Conservation (phyloP, 163 green algal genomes). For the Scenedesmus sp. region DNA sequence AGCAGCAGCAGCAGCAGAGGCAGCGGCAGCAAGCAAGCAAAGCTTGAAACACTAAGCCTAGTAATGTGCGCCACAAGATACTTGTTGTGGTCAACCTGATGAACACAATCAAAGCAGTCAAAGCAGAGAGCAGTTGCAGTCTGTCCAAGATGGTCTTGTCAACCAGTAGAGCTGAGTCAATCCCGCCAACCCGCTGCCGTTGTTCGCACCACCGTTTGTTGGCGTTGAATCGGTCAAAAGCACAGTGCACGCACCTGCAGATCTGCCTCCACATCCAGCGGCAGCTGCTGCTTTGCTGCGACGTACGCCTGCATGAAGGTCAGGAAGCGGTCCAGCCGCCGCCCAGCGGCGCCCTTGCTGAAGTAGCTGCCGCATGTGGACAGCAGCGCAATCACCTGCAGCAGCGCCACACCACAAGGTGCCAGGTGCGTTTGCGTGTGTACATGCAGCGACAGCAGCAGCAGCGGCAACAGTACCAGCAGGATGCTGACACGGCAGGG, state of each 20-base stretch:
- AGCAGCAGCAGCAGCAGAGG: neutral
- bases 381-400: slow-evolving; percentile 83
- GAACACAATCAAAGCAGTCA: neutral
- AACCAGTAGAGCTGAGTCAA: too few relatives aligned
- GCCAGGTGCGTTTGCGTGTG: neutral
- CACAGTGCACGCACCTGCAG: slow-evolving; percentile 76
- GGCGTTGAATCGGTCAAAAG: neutral
- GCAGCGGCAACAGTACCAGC: too few relatives aligned
- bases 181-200: neutral
- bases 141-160: too few relatives aligned
- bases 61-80: neutral
- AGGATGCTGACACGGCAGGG: too few relatives aligned
- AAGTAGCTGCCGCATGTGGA: slow-evolving; percentile 92
- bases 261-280: slow-evolving; percentile 95
- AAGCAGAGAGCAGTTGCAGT: neutral
- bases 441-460: neutral
- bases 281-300: slow-evolving; percentile 84
- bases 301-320: slow-evolving; percentile 90
- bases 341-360: slow-evolving; percentile 71
- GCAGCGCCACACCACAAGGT: neutral
- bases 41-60: neutral
- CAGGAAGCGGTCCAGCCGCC: slow-evolving; percentile 89
- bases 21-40: neutral
- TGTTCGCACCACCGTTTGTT: too few relatives aligned
- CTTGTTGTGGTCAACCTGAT: too few relatives aligned